phyloP scores from a whole-genome alignment of 371 early-diverging fungal species.

The Cokeromyces recurvatus region DNA sequence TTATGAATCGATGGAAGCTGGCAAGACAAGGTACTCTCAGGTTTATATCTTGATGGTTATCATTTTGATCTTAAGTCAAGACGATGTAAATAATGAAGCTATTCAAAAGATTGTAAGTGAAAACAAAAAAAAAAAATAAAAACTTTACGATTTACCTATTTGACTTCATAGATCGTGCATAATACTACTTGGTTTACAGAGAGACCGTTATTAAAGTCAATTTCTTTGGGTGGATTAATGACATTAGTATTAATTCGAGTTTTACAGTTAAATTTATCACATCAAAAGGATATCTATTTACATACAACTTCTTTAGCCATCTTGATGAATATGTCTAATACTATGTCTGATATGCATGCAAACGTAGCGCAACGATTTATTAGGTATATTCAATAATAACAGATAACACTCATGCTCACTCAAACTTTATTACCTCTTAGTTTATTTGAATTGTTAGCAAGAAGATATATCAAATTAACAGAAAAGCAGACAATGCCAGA shows the following conservation, averaged over 20 bases:
- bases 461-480: slow-evolving; percentile 57
- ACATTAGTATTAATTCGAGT: slow-evolving; percentile 61
- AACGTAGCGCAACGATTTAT: slow-evolving; percentile 70
- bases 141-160: background rate
- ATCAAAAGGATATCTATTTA: slow-evolving; percentile 67
- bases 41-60: slow-evolving; percentile 65
- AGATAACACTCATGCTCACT: background rate
- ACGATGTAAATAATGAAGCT: slow-evolving; percentile 70
- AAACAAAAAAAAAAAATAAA: no score
- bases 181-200: slow-evolving; percentile 76
- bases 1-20: slow-evolving; percentile 58
- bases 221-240: slow-evolving; percentile 65
- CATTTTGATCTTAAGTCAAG: slow-evolving; percentile 65
- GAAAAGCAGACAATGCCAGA: slow-evolving; percentile 31
- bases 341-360: slow-evolving; percentile 59
- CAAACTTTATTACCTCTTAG: slow-evolving; percentile 21
- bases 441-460: slow-evolving; percentile 64
- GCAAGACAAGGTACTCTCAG: slow-evolving; percentile 58
- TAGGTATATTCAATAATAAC: slow-evolving; percentile 34
- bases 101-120: slow-evolving; percentile 66
- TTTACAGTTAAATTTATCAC: slow-evolving; percentile 66
- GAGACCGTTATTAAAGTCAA: slow-evolving; percentile 53
- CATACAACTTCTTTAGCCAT: slow-evolving; percentile 68
- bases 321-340: slow-evolving; percentile 64
- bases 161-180: slow-evolving; percentile 43